Base-by-base conservation (phyloP, 352 stramenopile species). In the Phytopythium ostracodes region DNA sequence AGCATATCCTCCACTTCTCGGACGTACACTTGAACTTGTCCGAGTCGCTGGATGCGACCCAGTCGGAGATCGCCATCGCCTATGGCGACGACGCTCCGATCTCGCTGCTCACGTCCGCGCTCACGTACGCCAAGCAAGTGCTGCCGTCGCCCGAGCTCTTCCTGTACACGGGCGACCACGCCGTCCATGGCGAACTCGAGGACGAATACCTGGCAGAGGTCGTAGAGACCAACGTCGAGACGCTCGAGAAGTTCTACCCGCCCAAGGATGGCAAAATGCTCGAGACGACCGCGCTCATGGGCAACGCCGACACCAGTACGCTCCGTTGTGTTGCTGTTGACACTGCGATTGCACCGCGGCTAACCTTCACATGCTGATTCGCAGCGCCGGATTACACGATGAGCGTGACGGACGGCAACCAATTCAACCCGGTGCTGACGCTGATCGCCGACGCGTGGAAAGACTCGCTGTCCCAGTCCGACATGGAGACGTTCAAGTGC, bases 1-100 rank as follows among this genome's bases (percentile, higher is more conserved):
- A 81, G 55, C 68, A 79, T 31, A 91, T 93, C 53, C 38, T 91
- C 33, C 81, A 93, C 63, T 90, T 91, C 51, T 91, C 80, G 15
- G 82, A 93, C 54, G 79, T 91, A 7, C 79, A 91, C 52, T 58
- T 91, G 12, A 88, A 91, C 56, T 67, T 88, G 35, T 88, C 79
- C 22, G 50, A 50, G 27, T 68, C 67, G n/a, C 43, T 88, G 20
- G 60, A 81, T 51, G 62, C 53, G 2, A 46, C 35, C 5, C 68
- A 88, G 25, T 79, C 75, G 22, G 69, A 59, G 36, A 60, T 84
- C 33, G 59, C 65, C 0, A 71, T 73, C 50, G 55, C 35, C 17
- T 88, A 89, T 53, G 70, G 64, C 42, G 59, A 65, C n/a, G 79
- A 91, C 56, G 59, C 77, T 5, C 70, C 81, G 2, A 63, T 89